phyloP scores from a whole-genome alignment of 495 filamentous ascomycete species.

The Penicillium pulvis region DNA sequence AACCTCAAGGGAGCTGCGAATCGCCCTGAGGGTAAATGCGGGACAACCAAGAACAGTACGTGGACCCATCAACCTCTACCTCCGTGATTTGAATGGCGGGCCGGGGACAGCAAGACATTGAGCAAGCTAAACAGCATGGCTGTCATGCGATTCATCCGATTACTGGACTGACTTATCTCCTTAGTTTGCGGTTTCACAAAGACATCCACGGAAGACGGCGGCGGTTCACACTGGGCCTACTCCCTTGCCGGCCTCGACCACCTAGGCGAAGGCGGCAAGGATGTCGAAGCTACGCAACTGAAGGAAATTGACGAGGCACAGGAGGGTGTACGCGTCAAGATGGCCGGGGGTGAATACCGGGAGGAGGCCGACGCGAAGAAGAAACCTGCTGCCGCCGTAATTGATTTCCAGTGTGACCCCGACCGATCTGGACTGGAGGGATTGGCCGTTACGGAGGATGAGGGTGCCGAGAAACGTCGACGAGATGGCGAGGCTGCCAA shows the following conservation, averaged over 20 bases:
- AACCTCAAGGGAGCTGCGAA: conserved; percentile 58
- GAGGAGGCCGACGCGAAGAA: conserved; percentile 46
- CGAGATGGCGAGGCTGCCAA: conserved; percentile 30
- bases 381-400: conserved; percentile 64
- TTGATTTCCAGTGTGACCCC: conserved; percentile 82
- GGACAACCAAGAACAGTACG: conserved; percentile 53
- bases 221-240: conserved; percentile 45
- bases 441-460: conserved; percentile 41
- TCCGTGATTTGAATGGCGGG: not conserved
- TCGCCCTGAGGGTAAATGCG: conserved; percentile 63
- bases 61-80: not conserved
- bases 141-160: not conserved
- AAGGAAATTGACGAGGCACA: conserved; percentile 61
- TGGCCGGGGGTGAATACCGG: conserved; percentile 66
- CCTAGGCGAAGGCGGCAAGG: conserved; percentile 51
- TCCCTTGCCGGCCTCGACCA: conserved; percentile 74
- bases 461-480: conserved; percentile 31
- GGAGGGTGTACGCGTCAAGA: conserved; percentile 69
- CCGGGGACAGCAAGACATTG: not conserved
- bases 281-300: conserved; percentile 63
- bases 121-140: not conserved
- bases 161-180: conserved; percentile 9
- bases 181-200: conserved; percentile 79
- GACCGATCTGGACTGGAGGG: conserved; percentile 70
- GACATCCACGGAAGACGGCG: conserved; percentile 44